Evolutionary conservation across 2,329 filamentous ascomycete genomes (phyloP).

Genomic region (Aspergillus chevalieri): DNA sequence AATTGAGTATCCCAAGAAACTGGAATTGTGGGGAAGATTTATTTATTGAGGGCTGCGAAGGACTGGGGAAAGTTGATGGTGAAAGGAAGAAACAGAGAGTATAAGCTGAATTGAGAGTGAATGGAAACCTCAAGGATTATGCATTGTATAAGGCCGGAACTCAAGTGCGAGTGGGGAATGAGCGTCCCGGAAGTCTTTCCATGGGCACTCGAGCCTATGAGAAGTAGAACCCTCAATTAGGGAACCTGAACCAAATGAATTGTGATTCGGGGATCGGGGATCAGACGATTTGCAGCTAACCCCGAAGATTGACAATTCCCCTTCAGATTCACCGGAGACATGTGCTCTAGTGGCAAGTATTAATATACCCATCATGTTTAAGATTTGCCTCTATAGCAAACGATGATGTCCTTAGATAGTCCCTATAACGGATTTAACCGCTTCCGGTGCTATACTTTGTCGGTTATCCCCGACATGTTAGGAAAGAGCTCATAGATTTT

Average conservation of each 20-base stretch:
- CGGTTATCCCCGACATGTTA: background rate
- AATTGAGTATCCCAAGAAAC: background rate
- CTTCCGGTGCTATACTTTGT: background rate
- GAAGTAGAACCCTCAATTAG: background rate
- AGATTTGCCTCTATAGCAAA: background rate
- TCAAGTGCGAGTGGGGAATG: constrained; percentile 4
- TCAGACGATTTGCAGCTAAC: background rate
- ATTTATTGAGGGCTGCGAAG: background rate
- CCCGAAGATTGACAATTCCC: background rate
- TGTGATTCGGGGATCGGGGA: background rate
- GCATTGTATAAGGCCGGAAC: constrained; percentile 4
- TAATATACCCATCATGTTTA: background rate
- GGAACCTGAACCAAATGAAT: background rate
- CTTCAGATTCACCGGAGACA: background rate
- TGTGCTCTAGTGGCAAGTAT: constrained; percentile 2
- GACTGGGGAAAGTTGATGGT: too few relatives aligned
- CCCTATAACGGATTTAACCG: background rate
- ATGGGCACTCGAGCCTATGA: background rate
- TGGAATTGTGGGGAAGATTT: background rate
- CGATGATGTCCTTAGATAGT: background rate
- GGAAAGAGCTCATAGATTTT: background rate
- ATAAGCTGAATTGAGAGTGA: background rate
- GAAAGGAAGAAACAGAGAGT: background rate
- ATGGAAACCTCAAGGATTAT: background rate
- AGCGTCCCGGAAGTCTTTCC: background rate